A percentile compares a stretch with the other conserved stretches of the same genome.
Conservation (phyloP, 306 rosid genomes). For the Cucumis cinereus region DNA sequence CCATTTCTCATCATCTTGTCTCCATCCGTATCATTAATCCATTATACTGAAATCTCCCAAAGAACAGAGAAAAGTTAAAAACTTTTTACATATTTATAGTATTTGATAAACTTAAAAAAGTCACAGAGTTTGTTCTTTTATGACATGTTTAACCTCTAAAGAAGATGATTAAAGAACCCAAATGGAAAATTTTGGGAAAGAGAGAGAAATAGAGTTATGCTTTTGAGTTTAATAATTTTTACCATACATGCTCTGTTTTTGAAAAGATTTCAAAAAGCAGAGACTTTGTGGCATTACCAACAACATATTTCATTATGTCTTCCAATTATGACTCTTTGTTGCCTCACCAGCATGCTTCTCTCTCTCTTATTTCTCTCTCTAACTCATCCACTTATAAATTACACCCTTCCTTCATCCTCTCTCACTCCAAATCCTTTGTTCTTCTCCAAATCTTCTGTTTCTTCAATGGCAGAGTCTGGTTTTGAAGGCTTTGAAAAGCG, state of each 20-base stretch:
- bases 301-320: conserved; percentile 63
- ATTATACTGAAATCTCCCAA: background rate
- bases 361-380: conserved; percentile 11
- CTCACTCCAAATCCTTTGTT: background rate
- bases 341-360: conserved; percentile 83
- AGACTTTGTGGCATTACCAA: background rate
- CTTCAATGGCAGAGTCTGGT: conserved; percentile 12
- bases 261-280: background rate
- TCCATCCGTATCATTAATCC: background rate
- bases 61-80: background rate
- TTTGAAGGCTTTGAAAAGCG: conserved; percentile 15
- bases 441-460: background rate
- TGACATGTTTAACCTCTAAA: background rate
- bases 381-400: conserved; percentile 28
- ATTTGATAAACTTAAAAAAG: background rate
- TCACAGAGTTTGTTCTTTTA: background rate
- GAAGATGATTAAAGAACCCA: background rate
- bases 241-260: background rate
- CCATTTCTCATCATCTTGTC: background rate
- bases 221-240: background rate
- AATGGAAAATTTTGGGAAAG: background rate
- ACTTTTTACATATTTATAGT: background rate
- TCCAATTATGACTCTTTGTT: conserved; percentile 88
- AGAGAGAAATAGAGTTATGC: background rate
- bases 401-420: conserved; percentile 8